phyloP scores from a whole-genome alignment of 352 stramenopile genomes.

The Phytopythium delawarense region DNA sequence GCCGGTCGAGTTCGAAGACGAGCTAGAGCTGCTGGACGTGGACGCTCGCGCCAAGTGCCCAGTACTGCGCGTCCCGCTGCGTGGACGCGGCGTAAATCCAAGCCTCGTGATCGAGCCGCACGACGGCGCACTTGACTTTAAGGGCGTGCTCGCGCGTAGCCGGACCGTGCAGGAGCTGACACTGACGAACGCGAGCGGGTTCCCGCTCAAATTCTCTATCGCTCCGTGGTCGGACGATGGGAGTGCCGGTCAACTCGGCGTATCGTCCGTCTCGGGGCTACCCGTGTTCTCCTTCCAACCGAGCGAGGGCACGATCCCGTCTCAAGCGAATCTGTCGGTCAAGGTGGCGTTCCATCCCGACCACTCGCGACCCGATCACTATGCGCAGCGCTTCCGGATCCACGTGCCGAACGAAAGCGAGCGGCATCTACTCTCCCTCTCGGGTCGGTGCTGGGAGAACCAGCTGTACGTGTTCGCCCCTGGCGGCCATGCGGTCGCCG shows the following conservation, averaged over 20 bases:
- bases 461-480: slow-evolving; percentile 67
- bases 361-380: slow-evolving; percentile 54
- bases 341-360: slow-evolving; percentile 63
- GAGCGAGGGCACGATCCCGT: slow-evolving; percentile 50
- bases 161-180: slow-evolving; percentile 37
- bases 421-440: slow-evolving; percentile 42
- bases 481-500: neutral
- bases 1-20: slow-evolving; percentile 64
- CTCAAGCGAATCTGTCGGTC: slow-evolving; percentile 43
- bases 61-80: slow-evolving; percentile 33
- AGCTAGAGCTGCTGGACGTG: slow-evolving; percentile 45
- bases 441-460: slow-evolving; percentile 74
- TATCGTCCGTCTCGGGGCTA: slow-evolving; percentile 19
- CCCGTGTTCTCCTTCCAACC: slow-evolving; percentile 67
- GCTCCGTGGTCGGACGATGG: slow-evolving; percentile 7
- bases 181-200: slow-evolving; percentile 59
- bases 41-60: slow-evolving; percentile 10
- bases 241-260: neutral
- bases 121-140: slow-evolving; percentile 62
- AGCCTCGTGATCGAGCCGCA: slow-evolving; percentile 56
- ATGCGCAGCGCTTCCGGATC: slow-evolving; percentile 48
- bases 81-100: slow-evolving; percentile 76
- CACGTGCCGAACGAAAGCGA: slow-evolving; percentile 76
- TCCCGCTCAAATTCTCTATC: slow-evolving; percentile 59
- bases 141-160: slow-evolving; percentile 60